phyloP scores from a whole-genome alignment of 2,329 filamentous ascomycete genomes.

The Blastomyces emzantsi region DNA sequence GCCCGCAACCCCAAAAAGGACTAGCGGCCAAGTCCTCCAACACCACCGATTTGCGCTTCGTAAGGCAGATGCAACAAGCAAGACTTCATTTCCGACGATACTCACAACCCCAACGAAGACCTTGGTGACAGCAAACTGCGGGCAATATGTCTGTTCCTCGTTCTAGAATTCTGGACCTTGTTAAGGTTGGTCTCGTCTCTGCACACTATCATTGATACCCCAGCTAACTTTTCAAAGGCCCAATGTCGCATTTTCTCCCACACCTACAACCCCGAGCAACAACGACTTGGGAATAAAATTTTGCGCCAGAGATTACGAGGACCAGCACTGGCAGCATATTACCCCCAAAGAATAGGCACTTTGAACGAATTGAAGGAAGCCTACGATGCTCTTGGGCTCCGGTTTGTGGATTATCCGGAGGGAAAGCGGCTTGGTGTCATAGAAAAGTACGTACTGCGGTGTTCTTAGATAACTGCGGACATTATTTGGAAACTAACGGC shows the following conservation, averaged over 20 bases:
- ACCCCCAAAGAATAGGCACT: constrained; percentile 65
- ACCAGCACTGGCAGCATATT: constrained; percentile 77
- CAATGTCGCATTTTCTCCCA: constrained; percentile 90
- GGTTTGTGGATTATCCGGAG: constrained; percentile 65
- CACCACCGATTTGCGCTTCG: neutral
- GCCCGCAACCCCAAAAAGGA: neutral
- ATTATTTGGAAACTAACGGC: neutral
- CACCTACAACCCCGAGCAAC: constrained; percentile 75
- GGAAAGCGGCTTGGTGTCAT: constrained; percentile 65
- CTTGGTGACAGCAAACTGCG: neutral
- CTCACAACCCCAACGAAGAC: neutral
- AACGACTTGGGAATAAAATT: constrained; percentile 84
- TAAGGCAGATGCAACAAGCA: neutral
- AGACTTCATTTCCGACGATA: neutral
- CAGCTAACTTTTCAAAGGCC: constrained; percentile 43
- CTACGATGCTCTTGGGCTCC: constrained; percentile 55
- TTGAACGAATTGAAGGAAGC: constrained; percentile 64
- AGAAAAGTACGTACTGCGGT: constrained; percentile 40
- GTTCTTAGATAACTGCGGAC: neutral
- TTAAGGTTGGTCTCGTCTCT: constrained; percentile 53
- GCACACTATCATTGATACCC: neutral
- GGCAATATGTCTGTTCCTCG: constrained; percentile 44
- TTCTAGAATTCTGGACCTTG: constrained; percentile 54
- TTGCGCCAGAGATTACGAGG: constrained; percentile 80
- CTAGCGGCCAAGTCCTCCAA: neutral